Base-by-base conservation (phyloP, 495 filamentous ascomycete genomes). In the Alectoria sarmentosa region DNA sequence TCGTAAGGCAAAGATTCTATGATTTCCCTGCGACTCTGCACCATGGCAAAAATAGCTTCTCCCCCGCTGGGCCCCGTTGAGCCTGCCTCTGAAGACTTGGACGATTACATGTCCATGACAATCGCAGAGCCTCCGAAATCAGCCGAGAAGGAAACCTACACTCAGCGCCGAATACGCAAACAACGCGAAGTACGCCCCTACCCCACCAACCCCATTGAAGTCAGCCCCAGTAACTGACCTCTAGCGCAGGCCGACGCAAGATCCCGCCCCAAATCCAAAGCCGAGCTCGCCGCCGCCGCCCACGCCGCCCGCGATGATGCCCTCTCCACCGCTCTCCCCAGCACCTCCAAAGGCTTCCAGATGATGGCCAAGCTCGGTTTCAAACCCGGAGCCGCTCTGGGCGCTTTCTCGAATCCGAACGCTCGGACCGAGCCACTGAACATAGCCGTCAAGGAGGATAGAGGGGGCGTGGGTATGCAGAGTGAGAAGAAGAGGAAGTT, bases 291-390 rank as follows among this genome's bases (percentile, higher is more conserved):
- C 21, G 84, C 83, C 23, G 84, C 89, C 66, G 90, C 86, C 69
- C 82, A 79, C 32, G 80, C 80, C 44, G 84, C 81, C 32, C 88
- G 91, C 52, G 91, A 98, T 73, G 83, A 80, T 49, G 91, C 87
- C 7, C 82, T 96, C 21, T 78, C 84, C 3, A 86, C 77, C 19
- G 88, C 86, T n/a, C 79, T 96, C 34, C 81, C 83, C n/a, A 71
- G 76, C 9, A 65, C 55, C n/a, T 80, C 81, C 57, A 98, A 97
- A 74, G 94, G 94, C 4, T 85, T 92, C 62, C 80, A 89, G 64
- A 96, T 98, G 91, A 94, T 98, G 92, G 86, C 90, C n/a, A 91
- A 88, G 74, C 88, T 98, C 78, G 94, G 94, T 10, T 98, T 92
- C 76, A 88, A 84, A 66, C 76, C 83, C 14, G 88, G 88, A 19